A percentile compares a stretch with the other conserved stretches of the same genome.
Conservation (phyloP, 2,329 filamentous ascomycete species). For the Xylariaceae sp. region DNA sequence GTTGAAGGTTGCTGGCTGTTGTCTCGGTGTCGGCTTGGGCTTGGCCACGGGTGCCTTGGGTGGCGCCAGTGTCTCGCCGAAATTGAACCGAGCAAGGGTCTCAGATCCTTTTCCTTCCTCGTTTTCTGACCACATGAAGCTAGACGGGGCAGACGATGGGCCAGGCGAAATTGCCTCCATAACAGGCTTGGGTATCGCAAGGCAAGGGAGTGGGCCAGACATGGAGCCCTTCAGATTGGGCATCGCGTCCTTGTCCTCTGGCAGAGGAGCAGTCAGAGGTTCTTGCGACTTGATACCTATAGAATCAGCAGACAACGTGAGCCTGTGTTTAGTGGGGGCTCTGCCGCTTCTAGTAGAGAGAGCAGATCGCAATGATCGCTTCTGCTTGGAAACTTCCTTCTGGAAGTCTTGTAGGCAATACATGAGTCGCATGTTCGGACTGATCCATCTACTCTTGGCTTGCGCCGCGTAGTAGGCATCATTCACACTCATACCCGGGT, state of each 20-base stretch:
- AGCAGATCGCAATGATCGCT: slow-evolving; percentile 40
- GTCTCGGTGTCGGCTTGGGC: slow-evolving; percentile 17
- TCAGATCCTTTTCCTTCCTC: slow-evolving; percentile 41
- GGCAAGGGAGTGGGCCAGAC: slow-evolving; percentile 41
- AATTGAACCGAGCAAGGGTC: slow-evolving; percentile 38
- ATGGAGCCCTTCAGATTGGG: slow-evolving; percentile 33
- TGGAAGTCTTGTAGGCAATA: slow-evolving; percentile 83
- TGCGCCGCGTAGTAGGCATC: slow-evolving; percentile 80
- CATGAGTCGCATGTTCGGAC: slow-evolving; percentile 87
- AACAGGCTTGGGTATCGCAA: slow-evolving; percentile 50
- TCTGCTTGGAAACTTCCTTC: slow-evolving; percentile 54
- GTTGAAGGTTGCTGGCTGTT: slow-evolving; percentile 20
- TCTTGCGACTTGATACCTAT: slow-evolving; percentile 49
- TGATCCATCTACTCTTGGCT: slow-evolving; percentile 78
- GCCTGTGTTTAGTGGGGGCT: slow-evolving; percentile 55
- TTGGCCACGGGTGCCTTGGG: slow-evolving; percentile 33
- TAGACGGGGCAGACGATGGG: slow-evolving; percentile 62
- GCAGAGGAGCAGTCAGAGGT: slow-evolving; percentile 57
- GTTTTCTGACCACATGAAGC: slow-evolving; percentile 52
- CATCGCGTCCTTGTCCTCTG: slow-evolving; percentile 46
- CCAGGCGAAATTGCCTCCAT: slow-evolving; percentile 52
- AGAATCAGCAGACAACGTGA: slow-evolving; percentile 55
- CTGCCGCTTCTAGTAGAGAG: slow-evolving; percentile 46
- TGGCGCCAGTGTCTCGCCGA: slow-evolving; percentile 33
- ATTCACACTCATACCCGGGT: slow-evolving; percentile 70